phyloP scores from a whole-genome alignment of 306 rosid species.

The Quercus dentata region DNA sequence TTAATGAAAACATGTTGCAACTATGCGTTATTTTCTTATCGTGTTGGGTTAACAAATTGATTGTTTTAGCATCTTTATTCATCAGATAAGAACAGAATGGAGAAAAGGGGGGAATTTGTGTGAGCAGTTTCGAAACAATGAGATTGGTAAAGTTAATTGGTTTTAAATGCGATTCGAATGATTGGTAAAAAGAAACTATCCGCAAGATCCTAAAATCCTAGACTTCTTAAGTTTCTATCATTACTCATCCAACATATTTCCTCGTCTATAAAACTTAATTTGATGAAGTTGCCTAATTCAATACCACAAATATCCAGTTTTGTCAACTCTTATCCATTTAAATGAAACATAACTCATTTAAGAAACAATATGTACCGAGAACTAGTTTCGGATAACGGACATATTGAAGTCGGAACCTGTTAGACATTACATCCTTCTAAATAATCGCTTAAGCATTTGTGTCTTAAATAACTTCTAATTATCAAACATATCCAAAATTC shows the following conservation, averaged over 20 bases:
- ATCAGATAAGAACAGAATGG: background rate
- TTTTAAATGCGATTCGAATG: background rate
- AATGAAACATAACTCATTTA: no score
- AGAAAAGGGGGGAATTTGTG: background rate
- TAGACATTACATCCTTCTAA: background rate
- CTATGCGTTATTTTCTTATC: background rate
- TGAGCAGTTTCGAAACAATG: background rate
- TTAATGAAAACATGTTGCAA: background rate
- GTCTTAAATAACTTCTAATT: background rate
- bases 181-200: background rate
- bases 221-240: background rate
- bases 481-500: background rate
- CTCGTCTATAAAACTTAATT: background rate
- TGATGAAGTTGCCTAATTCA: background rate
- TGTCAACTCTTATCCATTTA: no score
- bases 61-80: background rate
- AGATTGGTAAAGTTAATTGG: background rate
- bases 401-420: background rate
- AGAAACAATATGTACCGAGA: background rate
- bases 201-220: constrained; percentile 13
- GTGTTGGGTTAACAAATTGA: background rate
- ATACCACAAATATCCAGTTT: background rate
- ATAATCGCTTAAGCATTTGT: background rate
- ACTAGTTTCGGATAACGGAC: background rate
- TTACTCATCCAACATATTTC: background rate